These are phyloP conservation scores for Lolium multiflorum DNA, from an alignment of 176 grass and related monocot genomes.

Conservation along the genomic window DNA sequence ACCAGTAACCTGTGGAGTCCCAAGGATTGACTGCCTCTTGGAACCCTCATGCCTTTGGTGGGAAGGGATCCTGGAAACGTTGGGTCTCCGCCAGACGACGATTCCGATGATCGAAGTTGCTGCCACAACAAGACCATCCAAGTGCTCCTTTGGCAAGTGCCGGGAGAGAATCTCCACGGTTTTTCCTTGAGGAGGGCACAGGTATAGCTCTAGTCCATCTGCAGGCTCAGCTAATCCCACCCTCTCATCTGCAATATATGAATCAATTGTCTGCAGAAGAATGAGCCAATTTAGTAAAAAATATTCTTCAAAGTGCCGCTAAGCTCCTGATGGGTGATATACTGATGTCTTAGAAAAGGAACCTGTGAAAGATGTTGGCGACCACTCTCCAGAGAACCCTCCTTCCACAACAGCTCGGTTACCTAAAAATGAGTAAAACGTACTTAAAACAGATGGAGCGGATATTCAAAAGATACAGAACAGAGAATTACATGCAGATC, in stretches of 20 bases:
- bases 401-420: slow-evolving; percentile 82
- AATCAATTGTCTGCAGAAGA: slow-evolving; percentile 77
- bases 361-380: slow-evolving; percentile 79
- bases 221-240: slow-evolving; percentile 88
- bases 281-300: slow-evolving; percentile 1
- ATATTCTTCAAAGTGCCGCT: not conserved
- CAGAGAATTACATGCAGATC: slow-evolving; percentile 4
- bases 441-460: not conserved
- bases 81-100: slow-evolving; percentile 79
- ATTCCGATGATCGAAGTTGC: slow-evolving; percentile 71
- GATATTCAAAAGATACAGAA: not conserved
- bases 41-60: slow-evolving; percentile 58
- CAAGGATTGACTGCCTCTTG: slow-evolving; percentile 60
- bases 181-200: slow-evolving; percentile 77
- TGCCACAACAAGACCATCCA: slow-evolving; percentile 48
- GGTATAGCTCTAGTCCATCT: slow-evolving; percentile 89
- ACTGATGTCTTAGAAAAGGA: slow-evolving; percentile 24
- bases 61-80: slow-evolving; percentile 59
- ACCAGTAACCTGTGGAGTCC: slow-evolving; percentile 57
- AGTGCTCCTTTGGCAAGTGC: slow-evolving; percentile 74
- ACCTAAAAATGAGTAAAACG: slow-evolving; percentile 48
- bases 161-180: slow-evolving; percentile 66
- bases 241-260: slow-evolving; percentile 84
- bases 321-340: slow-evolving; percentile 15
- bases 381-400: slow-evolving; percentile 78